Percentiles rank a stretch among this genome's conserved stretches.
phyloP scores from a whole-genome alignment of 495 filamentous ascomycete genomes.

The Xylaria castorea region DNA sequence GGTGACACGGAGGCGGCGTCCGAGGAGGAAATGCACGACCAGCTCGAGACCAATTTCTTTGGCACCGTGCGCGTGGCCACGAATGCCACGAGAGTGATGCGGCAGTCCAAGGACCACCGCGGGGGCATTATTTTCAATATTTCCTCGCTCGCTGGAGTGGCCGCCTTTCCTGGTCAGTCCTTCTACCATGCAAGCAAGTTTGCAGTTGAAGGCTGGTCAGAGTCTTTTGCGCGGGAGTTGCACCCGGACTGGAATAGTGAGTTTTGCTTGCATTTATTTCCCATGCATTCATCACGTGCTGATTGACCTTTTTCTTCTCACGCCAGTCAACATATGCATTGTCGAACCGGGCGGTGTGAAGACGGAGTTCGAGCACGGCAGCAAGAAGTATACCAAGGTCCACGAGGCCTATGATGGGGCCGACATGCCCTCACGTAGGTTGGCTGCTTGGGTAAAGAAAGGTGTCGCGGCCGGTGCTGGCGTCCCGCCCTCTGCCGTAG shows the following conservation, averaged over 20 bases:
- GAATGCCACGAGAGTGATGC: conserved; percentile 51
- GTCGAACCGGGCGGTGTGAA: conserved; percentile 57
- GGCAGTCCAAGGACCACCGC: conserved; percentile 31
- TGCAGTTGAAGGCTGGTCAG: conserved; percentile 61
- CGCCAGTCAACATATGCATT: conserved; percentile 49
- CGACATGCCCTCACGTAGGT: conserved; percentile 43
- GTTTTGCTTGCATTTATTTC: conserved; percentile 16
- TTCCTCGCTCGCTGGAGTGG: conserved; percentile 56
- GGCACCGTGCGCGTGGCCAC: conserved; percentile 51
- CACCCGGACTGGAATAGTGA: conserved; percentile 56
- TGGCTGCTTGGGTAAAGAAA: conserved; percentile 45
- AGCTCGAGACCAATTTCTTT: conserved; percentile 61
- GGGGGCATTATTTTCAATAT: conserved; percentile 61
- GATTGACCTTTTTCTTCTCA: neutral
- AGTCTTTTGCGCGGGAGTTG: conserved; percentile 57
- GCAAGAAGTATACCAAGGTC: conserved; percentile 28
- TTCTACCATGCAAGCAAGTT: conserved; percentile 63
- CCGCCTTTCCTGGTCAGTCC: conserved; percentile 51
- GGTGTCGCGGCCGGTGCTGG: conserved; percentile 39
- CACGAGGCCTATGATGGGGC: conserved; percentile 46
- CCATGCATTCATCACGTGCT: neutral
- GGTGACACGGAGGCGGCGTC: conserved; percentile 54
- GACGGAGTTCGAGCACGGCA: conserved; percentile 46
- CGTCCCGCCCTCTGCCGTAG: conserved; percentile 44
- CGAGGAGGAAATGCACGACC: conserved; percentile 43